Evolutionary conservation across 345 rosid species (phyloP).

Genomic region (Camelina laxa): DNA sequence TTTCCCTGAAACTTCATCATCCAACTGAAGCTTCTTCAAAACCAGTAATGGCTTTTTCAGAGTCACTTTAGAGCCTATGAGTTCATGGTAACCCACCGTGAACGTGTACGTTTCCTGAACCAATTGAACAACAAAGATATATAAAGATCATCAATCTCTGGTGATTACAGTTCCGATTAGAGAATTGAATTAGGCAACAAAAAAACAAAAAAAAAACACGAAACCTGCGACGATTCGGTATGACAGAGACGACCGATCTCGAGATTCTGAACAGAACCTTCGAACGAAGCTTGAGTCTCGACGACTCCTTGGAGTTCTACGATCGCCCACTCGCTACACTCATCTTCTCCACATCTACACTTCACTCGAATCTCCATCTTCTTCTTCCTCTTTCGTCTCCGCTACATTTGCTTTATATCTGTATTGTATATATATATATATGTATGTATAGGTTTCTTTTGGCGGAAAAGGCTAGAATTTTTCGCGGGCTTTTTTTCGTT

Average conservation of each 20-base stretch:
- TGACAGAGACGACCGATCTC: slow-evolving; percentile 80
- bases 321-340: slow-evolving; percentile 90
- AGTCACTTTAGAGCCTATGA: slow-evolving; percentile 60
- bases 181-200: background rate
- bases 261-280: slow-evolving; percentile 68
- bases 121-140: slow-evolving; percentile 12
- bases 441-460: background rate
- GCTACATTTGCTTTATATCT: background rate
- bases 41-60: slow-evolving; percentile 77
- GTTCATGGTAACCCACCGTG: slow-evolving; percentile 83
- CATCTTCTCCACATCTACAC: slow-evolving; percentile 73
- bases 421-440: no score
- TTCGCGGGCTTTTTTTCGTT: slow-evolving; percentile 38
- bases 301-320: slow-evolving; percentile 84
- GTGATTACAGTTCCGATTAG: background rate
- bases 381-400: background rate
- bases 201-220: slow-evolving; percentile 17
- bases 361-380: slow-evolving; percentile 82
- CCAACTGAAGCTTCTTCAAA: slow-evolving; percentile 65
- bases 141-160: background rate
- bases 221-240: slow-evolving; percentile 69
- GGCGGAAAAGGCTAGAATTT: slow-evolving; percentile 33
- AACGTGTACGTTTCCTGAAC: slow-evolving; percentile 72
- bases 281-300: slow-evolving; percentile 68
- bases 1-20: slow-evolving; percentile 32